Base-by-base conservation (phyloP, 306 rosid species). In the Casuarina cunninghamiana region DNA sequence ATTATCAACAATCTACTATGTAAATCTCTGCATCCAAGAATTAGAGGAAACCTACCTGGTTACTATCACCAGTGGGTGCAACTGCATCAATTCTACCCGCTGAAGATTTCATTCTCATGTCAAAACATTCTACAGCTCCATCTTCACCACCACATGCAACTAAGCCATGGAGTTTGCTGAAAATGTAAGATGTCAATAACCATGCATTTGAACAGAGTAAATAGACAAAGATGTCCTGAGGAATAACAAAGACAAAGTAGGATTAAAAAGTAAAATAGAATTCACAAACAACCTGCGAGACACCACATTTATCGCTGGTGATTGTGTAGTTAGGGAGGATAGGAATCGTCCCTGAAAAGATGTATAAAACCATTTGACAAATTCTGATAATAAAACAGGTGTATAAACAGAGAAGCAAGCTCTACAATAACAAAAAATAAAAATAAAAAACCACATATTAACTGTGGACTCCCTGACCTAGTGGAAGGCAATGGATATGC, bases 71-170 rank as follows among this genome's bases (percentile, higher is more conserved):
- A 61, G 91, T 79, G 58, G 95, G 90, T 82, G 90, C 90, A 26
- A 85, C 84, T 57, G 95, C 93, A 86, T 92, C 90, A 67, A 95
- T 87, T 90, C 98, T 92, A 77, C 97, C 97, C 84, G 87, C 84
- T 45, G 98, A 91, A 82, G 96, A 89, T 83, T 88, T 92, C 70
- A 76, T 83, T 53, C 98, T 90, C 81, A 79, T 77, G 87, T 95
- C 98, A 84, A 95, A 92, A 84, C 97, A 92, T 83, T 95, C 98
- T 62, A 95, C 91, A 39, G 91, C 93, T 54, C 98, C 98, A 83
- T 95, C 98, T 65, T 90, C 97, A 46, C 98, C 97, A 10, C 98
- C 98, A 78, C 98, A 92, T 67, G 97, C 97, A 88, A 95, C 87
- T 76, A 95, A 70, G 68, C 98, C 98, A 81, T 92, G 97, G 73